Conservation (phyloP, 805 yeast genomes). For the Cephaloascus albidus region DNA sequence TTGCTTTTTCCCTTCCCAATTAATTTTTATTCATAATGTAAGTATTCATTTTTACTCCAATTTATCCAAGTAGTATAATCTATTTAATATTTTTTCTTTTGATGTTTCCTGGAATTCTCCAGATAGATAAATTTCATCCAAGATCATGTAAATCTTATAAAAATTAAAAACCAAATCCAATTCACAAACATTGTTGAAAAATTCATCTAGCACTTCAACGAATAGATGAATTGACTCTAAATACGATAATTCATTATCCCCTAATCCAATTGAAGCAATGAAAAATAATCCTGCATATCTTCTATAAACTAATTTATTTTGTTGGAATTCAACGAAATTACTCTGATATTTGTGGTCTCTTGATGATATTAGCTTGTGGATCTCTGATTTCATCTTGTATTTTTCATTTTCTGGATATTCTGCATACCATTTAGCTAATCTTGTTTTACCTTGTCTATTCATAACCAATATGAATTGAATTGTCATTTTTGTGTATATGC, state of each 20-base stretch:
- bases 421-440: constrained; percentile 74
- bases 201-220: constrained; percentile 80
- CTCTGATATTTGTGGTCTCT: constrained; percentile 81
- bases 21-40: too few relatives aligned
- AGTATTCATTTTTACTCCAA: constrained; percentile 32
- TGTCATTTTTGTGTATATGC: constrained; percentile 54
- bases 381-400: constrained; percentile 41
- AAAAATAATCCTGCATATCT: constrained; percentile 90
- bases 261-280: constrained; percentile 70
- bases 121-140: constrained; percentile 83
- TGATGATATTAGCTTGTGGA: constrained; percentile 71
- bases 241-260: constrained; percentile 75
- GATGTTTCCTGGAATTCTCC: constrained; percentile 90
- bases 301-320: constrained; percentile 66
- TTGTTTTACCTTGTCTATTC: constrained; percentile 88
- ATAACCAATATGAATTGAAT: constrained; percentile 74
- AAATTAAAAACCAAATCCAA: constrained; percentile 89
- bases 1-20: too few relatives aligned
- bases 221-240: constrained; percentile 80
- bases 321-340: constrained; percentile 58
- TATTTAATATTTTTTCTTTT: constrained; percentile 52
- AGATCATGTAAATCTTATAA: constrained; percentile 67
- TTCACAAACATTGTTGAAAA: constrained; percentile 88
- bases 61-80: constrained; percentile 57
- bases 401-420: constrained; percentile 36